Evolutionary conservation across 1,284 basidiomycete genomes (phyloP).

Genomic region (Mrakiaceae sp.): DNA sequence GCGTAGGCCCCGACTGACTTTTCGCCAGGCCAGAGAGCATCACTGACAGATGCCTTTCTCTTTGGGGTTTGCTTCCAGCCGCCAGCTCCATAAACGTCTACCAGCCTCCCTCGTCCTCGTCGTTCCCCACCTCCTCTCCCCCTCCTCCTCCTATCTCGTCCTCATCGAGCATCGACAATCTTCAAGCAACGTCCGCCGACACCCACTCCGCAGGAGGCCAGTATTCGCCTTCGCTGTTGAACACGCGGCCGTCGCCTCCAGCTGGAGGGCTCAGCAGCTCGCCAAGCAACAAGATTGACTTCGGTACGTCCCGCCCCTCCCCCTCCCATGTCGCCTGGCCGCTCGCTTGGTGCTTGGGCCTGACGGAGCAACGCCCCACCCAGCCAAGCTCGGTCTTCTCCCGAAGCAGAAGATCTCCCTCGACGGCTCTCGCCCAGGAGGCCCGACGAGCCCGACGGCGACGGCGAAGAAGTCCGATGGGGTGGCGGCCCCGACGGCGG

Average conservation of each 20-base stretch:
- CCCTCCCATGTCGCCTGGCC: not conserved
- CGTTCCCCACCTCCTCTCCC: not conserved
- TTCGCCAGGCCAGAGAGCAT: no score
- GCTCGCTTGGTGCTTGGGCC: not conserved
- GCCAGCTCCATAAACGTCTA: constrained; percentile 7
- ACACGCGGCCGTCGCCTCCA: not conserved
- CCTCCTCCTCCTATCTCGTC: not conserved
- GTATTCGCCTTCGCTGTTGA: not conserved
- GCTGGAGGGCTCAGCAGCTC: not conserved
- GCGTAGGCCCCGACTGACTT: no score
- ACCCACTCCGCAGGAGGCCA: not conserved
- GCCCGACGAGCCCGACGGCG: not conserved
- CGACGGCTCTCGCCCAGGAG: constrained; percentile 1
- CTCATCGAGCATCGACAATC: not conserved
- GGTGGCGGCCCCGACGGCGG: not conserved
- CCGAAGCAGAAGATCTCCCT: constrained; percentile 17
- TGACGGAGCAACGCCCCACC: not conserved
- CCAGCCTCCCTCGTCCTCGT: not conserved
- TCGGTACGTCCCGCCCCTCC: not conserved
- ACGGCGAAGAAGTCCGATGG: not conserved
- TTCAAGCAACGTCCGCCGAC: not conserved
- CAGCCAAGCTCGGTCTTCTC: constrained; percentile 16
- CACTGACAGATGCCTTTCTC: not conserved
- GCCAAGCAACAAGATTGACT: constrained; percentile 8
- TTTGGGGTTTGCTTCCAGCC: not conserved